A percentile compares a stretch with the other conserved stretches of the same genome.
phyloP scores from a whole-genome alignment of 371 early-diverging fungal species.

The Chytridium lagenaria region DNA sequence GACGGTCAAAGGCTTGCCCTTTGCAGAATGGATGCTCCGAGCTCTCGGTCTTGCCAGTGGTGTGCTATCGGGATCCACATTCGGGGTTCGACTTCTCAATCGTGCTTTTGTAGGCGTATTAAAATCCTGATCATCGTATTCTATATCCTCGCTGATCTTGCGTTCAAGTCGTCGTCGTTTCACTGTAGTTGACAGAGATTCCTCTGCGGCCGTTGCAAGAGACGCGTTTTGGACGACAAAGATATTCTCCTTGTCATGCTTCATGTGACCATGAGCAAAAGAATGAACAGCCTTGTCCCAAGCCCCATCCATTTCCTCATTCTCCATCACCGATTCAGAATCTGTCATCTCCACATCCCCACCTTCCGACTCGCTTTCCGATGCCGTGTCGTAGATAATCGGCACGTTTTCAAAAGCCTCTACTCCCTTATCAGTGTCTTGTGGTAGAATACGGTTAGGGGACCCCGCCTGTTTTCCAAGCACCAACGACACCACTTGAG shows the following conservation, averaged over 20 bases:
- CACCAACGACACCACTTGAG: neutral
- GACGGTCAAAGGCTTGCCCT: neutral
- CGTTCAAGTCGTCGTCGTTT: constrained; percentile 5
- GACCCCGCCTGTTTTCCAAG: neutral
- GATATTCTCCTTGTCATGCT: neutral
- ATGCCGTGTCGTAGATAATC: constrained; percentile 26
- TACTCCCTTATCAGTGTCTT: neutral
- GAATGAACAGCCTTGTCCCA: neutral
- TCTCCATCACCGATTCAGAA: neutral
- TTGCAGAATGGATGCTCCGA: neutral
- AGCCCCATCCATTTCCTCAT: constrained; percentile 15
- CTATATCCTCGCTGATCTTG: neutral
- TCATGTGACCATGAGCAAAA: neutral
- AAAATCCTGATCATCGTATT: neutral
- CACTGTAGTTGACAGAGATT: neutral
- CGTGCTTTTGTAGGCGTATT: constrained; percentile 10
- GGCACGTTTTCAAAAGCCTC: neutral
- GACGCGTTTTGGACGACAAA: neutral
- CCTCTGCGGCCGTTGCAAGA: neutral
- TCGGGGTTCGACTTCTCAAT: neutral
- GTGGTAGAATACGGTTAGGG: too few relatives aligned
- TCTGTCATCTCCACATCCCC: neutral
- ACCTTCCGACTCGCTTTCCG: constrained; percentile 26
- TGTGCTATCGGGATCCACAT: neutral
- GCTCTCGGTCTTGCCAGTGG: neutral